Evolutionary conservation across 2,329 filamentous ascomycete species (phyloP).

Genomic region (Penicillium concentricum): DNA sequence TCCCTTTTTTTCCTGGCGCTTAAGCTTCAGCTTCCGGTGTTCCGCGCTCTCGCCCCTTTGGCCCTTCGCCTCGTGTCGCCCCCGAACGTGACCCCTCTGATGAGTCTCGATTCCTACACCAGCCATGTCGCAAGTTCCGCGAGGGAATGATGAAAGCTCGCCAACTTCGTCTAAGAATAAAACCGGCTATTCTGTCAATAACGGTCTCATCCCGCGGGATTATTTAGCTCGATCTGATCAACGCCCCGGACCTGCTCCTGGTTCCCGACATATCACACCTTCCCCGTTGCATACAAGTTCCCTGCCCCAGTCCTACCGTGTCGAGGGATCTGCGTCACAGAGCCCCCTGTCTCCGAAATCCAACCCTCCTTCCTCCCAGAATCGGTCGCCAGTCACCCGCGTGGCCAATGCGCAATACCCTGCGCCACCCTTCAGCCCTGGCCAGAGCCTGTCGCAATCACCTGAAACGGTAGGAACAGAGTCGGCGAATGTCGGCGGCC

Average conservation of each 20-base stretch:
- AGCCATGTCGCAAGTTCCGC: slow-evolving; percentile 39
- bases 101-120: slow-evolving; percentile 17
- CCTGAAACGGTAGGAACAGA: slow-evolving; percentile 20
- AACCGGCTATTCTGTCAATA: slow-evolving; percentile 17
- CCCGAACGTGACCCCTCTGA: slow-evolving; percentile 18
- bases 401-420: slow-evolving; percentile 33
- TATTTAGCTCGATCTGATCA: slow-evolving; percentile 34
- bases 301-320: slow-evolving; percentile 19
- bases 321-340: slow-evolving; percentile 24
- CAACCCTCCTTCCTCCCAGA: slow-evolving; percentile 23
- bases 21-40: slow-evolving; percentile 20
- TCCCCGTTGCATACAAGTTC: slow-evolving; percentile 34
- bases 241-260: slow-evolving; percentile 20
- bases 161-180: slow-evolving; percentile 15
- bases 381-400: slow-evolving; percentile 21
- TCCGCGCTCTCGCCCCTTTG: slow-evolving; percentile 14
- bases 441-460: slow-evolving; percentile 19
- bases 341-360: slow-evolving; percentile 29
- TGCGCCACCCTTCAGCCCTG: slow-evolving; percentile 24
- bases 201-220: slow-evolving; percentile 37
- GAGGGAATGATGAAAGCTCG: slow-evolving; percentile 27
- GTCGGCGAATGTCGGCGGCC: slow-evolving; percentile 21
- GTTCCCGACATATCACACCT: slow-evolving; percentile 29
- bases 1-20: slow-evolving; percentile 6
- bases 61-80: slow-evolving; percentile 14